phyloP scores from a whole-genome alignment of 352 stramenopile genomes.

The Globisporangium canariense region DNA sequence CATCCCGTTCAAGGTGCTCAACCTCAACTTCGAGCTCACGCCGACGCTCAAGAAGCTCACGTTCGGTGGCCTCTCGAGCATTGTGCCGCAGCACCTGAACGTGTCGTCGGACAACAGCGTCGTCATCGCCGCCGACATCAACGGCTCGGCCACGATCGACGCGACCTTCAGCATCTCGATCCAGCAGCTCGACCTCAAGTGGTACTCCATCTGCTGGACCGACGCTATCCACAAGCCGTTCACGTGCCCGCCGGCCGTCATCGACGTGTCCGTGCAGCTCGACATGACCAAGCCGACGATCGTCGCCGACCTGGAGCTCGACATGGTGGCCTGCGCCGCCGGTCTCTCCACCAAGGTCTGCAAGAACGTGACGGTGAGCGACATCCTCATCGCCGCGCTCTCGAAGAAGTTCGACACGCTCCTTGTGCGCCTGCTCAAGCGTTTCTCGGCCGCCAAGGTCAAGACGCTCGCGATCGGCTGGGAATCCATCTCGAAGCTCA shows the following conservation, averaged over 20 bases:
- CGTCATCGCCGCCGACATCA: constrained; percentile 42
- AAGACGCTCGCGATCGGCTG: constrained; percentile 30
- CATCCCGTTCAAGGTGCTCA: constrained; percentile 36
- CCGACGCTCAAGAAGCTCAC: constrained; percentile 48
- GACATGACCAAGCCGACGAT: constrained; percentile 23
- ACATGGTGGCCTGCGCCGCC: constrained; percentile 16
- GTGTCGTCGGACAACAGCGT: constrained; percentile 37
- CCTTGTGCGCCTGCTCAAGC: constrained; percentile 29
- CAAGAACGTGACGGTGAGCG: constrained; percentile 31
- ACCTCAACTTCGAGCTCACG: constrained; percentile 46
- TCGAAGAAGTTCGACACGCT: constrained; percentile 20
- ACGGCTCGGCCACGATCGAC: constrained; percentile 30
- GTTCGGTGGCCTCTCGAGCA: constrained; percentile 36
- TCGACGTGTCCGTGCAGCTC: constrained; percentile 28
- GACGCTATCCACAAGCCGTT: constrained; percentile 40
- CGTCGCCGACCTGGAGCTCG: constrained; percentile 18
- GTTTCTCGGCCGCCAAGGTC: constrained; percentile 38
- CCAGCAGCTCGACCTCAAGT: constrained; percentile 53
- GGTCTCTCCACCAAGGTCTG: constrained; percentile 21
- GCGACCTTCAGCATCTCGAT: constrained; percentile 42
- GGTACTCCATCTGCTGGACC: constrained; percentile 63
- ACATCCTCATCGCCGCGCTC: constrained; percentile 31
- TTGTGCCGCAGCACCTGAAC: constrained; percentile 48
- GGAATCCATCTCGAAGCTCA: constrained; percentile 21
- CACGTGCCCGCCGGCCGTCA: constrained; percentile 33